Evolutionary conservation across 305 asterid genomes (phyloP).

Genomic region (Fraxinus platypoda): DNA sequence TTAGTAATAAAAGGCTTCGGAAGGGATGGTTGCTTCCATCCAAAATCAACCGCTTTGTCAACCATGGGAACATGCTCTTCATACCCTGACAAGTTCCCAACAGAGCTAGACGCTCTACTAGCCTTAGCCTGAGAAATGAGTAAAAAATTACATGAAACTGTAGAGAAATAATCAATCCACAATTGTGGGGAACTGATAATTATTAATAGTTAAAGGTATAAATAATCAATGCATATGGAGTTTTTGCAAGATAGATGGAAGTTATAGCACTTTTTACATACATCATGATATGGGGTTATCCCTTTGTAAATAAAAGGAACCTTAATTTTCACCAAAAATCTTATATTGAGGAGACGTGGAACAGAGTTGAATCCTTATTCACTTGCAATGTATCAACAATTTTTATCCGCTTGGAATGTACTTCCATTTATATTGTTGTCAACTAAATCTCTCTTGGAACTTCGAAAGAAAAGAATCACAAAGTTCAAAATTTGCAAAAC

Average conservation of each 20-base stretch:
- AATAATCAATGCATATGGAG: neutral
- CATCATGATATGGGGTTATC: neutral
- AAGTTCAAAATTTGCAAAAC: slow-evolving; percentile 8
- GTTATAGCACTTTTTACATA: neutral
- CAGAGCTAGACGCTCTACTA: slow-evolving; percentile 58
- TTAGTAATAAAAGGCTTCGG: slow-evolving; percentile 50
- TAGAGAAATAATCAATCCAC: neutral
- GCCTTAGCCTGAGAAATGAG: slow-evolving; percentile 67
- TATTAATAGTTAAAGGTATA: neutral
- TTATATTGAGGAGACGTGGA: neutral
- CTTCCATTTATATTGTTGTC: neutral
- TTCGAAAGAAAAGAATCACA: neutral
- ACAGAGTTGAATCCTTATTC: slow-evolving; percentile 2
- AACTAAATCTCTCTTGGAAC: neutral
- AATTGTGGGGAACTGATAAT: neutral
- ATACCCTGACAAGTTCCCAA: slow-evolving; percentile 62
- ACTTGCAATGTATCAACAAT: neutral
- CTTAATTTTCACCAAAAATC: neutral
- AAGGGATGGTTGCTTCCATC: slow-evolving; percentile 66
- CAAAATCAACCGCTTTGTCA: slow-evolving; percentile 94
- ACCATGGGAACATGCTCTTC: slow-evolving; percentile 99
- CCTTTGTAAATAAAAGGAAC: neutral
- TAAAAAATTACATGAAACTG: slow-evolving; percentile 11
- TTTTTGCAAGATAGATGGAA: neutral
- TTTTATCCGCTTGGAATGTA: neutral